Conservation (phyloP, 306 rosid genomes). For the Prosopis cineraria region DNA sequence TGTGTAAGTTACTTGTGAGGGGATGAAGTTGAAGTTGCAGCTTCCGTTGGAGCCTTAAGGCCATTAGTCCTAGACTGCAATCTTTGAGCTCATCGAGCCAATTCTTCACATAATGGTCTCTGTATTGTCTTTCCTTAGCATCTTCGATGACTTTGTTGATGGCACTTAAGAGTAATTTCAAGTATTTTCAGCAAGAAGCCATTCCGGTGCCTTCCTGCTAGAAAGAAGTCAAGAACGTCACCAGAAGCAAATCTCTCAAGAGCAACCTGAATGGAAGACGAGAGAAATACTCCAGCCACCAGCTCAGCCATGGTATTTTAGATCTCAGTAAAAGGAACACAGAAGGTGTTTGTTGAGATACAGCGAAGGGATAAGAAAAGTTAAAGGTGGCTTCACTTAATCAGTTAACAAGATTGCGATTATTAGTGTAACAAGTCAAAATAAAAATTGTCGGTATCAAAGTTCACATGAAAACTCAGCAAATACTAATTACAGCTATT, state of each 20-base stretch:
- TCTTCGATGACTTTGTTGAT: neutral
- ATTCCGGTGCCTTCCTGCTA: too few relatives aligned
- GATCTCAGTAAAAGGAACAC: too few relatives aligned
- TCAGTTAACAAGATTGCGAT: too few relatives aligned
- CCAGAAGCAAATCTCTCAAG: neutral
- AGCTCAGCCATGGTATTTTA: neutral
- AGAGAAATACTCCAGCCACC: conserved; percentile 10
- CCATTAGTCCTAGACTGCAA: conserved; percentile 7
- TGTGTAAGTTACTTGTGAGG: too few relatives aligned
- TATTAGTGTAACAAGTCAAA: too few relatives aligned
- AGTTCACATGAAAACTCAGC: too few relatives aligned
- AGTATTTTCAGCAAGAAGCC: neutral
- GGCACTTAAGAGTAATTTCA: too few relatives aligned
- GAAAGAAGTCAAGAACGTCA: neutral
- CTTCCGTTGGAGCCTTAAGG: neutral
- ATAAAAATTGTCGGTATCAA: too few relatives aligned
- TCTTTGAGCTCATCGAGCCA: neutral
- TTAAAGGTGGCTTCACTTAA: too few relatives aligned
- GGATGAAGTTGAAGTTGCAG: too few relatives aligned
- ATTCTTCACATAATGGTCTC: neutral
- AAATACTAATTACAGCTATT: too few relatives aligned
- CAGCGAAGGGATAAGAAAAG: neutral
- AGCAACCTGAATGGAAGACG: neutral
- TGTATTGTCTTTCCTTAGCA: neutral
- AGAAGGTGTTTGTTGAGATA: neutral